Conservation (phyloP, 345 rosid species). For the rapeseed (Brassica napus) region Da-Ae NC_063450.1:22766501-22767000, state of each 20-base stretch:
- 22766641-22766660: not conserved
- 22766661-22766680: not conserved
- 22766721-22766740: not conserved
- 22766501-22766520: slow-evolving; percentile 51
- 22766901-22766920: too few relatives aligned
- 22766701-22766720: not conserved
- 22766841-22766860: too few relatives aligned
- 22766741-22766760: not conserved
- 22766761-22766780: not conserved
- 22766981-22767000: too few relatives aligned
- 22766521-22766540: slow-evolving; percentile 49
- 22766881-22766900: too few relatives aligned
- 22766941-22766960: too few relatives aligned
- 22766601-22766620: not conserved
- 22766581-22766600: too few relatives aligned
- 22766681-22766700: not conserved
- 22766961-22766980: too few relatives aligned
- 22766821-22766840: not conserved
- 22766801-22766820: not conserved
- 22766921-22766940: too few relatives aligned
- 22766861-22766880: too few relatives aligned
- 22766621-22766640: not conserved
- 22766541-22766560: slow-evolving; percentile 40
- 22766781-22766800: too few relatives aligned
- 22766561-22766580: not conserved